phyloP scores from a whole-genome alignment of 305 asterid genomes.

The Plantago rigida region DNA sequence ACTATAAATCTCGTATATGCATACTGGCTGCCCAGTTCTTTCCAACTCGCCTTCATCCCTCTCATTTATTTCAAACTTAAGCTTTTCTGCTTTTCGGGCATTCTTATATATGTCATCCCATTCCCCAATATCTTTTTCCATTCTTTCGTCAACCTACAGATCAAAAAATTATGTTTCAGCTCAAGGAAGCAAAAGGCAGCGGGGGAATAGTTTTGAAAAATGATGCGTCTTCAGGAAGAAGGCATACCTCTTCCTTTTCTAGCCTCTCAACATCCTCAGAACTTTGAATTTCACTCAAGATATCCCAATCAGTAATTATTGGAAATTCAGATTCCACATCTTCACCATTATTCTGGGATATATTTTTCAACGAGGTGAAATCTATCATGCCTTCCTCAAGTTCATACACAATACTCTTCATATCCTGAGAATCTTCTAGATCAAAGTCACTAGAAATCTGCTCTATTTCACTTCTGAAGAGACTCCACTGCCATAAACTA shows the following conservation, averaged over 20 bases:
- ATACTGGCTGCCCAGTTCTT: constrained; percentile 86
- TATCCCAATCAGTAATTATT: constrained; percentile 66
- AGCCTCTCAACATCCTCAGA: constrained; percentile 79
- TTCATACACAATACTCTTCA: constrained; percentile 52
- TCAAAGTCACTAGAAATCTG: constrained; percentile 31
- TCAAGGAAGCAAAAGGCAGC: constrained; percentile 15
- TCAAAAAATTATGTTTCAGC: constrained; percentile 34
- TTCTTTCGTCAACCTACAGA: constrained; percentile 78
- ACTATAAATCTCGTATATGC: constrained; percentile 84
- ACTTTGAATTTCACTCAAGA: constrained; percentile 63
- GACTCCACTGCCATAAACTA: constrained; percentile 69
- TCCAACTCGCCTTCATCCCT: constrained; percentile 98
- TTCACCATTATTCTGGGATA: constrained; percentile 37
- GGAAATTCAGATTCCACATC: constrained; percentile 45
- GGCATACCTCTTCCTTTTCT: constrained; percentile 74
- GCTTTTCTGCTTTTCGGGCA: constrained; percentile 88
- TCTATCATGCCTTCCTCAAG: constrained; percentile 52
- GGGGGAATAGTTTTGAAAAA: not conserved
- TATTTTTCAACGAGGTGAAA: constrained; percentile 34
- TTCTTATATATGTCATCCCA: constrained; percentile 87
- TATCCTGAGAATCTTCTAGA: constrained; percentile 34
- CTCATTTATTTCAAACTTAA: constrained; percentile 72
- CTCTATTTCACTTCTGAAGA: constrained; percentile 46
- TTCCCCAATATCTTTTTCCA: constrained; percentile 64
- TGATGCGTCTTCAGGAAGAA: not conserved